A percentile compares a stretch with the other conserved stretches of the same genome.
These are phyloP conservation scores for Ophiostoma himal-ulmi DNA, from an alignment of 2,329 filamentous ascomycete genomes.

Conservation along the genomic window DNA sequence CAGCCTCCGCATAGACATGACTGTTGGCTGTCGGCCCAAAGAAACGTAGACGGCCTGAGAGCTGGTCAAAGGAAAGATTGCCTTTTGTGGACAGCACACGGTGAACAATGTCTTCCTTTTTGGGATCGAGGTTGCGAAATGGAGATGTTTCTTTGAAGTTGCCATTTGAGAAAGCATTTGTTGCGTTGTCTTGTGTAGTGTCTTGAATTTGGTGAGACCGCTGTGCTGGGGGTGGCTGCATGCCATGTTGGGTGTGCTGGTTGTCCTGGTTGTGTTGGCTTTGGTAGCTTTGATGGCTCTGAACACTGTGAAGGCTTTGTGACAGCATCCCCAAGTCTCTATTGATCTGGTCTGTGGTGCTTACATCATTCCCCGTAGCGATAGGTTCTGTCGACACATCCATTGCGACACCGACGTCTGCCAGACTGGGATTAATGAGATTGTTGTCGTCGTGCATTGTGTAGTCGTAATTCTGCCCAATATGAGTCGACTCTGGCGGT, in stretches of 20 bases:
- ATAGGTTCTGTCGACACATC: neutral
- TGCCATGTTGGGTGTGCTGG: neutral
- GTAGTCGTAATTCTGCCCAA: neutral
- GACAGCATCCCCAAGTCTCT: neutral
- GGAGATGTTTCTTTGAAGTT: conserved; percentile 31
- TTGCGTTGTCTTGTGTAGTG: neutral
- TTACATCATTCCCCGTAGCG: neutral
- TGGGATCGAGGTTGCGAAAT: conserved; percentile 36
- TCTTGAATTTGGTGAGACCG: neutral
- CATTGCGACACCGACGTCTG: neutral
- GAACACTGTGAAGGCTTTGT: neutral
- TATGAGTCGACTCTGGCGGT: neutral
- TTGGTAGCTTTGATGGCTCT: conserved; percentile 18
- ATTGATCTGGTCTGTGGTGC: neutral
- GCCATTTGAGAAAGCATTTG: neutral
- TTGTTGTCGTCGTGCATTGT: neutral
- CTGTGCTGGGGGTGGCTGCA: neutral
- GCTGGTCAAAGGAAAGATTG: conserved; percentile 47
- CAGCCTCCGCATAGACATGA: conserved; percentile 43
- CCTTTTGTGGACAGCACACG: conserved; percentile 45
- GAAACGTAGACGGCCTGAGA: conserved; percentile 33
- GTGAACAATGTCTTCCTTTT: conserved; percentile 44
- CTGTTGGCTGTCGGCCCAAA: conserved; percentile 48
- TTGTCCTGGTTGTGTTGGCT: neutral
- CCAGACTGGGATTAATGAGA: neutral